Base-by-base conservation (phyloP, 768 basidiomycete species). In the Lactarius akahatsu region DNA sequence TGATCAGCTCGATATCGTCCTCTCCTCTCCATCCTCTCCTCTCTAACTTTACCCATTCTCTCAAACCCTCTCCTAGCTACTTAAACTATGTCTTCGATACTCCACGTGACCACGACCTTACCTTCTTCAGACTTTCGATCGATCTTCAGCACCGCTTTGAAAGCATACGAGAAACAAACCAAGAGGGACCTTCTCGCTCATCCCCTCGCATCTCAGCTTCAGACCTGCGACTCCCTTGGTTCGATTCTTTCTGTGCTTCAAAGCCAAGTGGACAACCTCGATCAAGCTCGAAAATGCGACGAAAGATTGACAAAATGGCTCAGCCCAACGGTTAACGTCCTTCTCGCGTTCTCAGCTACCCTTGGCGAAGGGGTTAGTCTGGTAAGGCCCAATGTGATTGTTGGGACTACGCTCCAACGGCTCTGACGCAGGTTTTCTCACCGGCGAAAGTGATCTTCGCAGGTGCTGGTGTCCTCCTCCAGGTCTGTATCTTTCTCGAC, bases 361-460 rank as follows among this genome's bases (percentile, higher is more conserved):
- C 45, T 50, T 15, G 60, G 60, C 13, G 60, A 61, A 26, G 60
- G 60, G 15, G 13, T 61, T 5, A 5, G 45, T 32, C 20, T 61
- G 23, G 60, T 61, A 18, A 36, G 60, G 2, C 1, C 7, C 13
- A 2, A 7, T 11, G 11, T 15, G 60, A 47, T 18, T 32, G 34
- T 50, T 2, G 16, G 30, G 9, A n/a, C 34, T 10, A 18, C 16
- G 10, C 0, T 11, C 20, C 20, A 13, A 20, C 3, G 20, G 30
- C 30, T 8, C 11, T 5, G 16, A 32, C 2, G 11, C 20, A 47
- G 58, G 11, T 61, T 23, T 52, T 34, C 20, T 47, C 45, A 13
- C 47, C 60, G 2, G 58, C 58, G 23, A 59, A 59, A 45, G 58
- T 59, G 15, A 43, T 59, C 4, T 59, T 59, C 41, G 18, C 58